A percentile compares a stretch with the other conserved stretches of the same genome.
Evolutionary conservation across 2,329 filamentous ascomycete species (phyloP).

Genomic region (Xylariaceae sp.): DNA sequence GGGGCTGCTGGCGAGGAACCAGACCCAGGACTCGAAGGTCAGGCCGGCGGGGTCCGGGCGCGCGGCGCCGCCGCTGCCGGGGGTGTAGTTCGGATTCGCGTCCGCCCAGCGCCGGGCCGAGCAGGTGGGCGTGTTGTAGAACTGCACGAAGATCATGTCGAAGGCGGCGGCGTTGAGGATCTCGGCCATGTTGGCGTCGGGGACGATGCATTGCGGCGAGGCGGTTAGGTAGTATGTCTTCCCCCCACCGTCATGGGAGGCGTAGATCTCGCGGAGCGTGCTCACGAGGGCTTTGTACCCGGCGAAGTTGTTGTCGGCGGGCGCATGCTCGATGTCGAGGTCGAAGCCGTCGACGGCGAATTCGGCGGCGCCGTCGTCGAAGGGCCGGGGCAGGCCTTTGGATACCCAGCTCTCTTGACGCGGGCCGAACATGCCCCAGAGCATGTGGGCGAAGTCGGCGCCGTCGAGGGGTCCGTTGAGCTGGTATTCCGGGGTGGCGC

Average conservation of each 20-base stretch:
- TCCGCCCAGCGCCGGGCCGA: conserved; percentile 26
- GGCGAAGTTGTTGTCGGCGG: conserved; percentile 23
- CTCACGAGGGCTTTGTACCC: conserved; percentile 28
- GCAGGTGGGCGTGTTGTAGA: conserved; percentile 43
- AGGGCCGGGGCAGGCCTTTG: conserved; percentile 24
- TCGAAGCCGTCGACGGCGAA: conserved; percentile 31
- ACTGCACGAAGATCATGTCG: conserved; percentile 43
- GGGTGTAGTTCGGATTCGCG: conserved; percentile 27
- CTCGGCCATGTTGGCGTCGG: conserved; percentile 29
- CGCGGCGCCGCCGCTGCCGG: conserved; percentile 11
- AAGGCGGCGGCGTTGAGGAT: conserved; percentile 27
- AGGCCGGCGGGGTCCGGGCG: conserved; percentile 26
- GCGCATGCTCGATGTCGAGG: conserved; percentile 30
- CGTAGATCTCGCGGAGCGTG: conserved; percentile 23
- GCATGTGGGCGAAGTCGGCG: conserved; percentile 30
- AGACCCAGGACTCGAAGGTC: conserved; percentile 41
- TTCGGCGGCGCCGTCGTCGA: conserved; percentile 23
- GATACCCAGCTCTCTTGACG: conserved; percentile 28
- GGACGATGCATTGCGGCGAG: conserved; percentile 42
- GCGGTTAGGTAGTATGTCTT: conserved; percentile 35
- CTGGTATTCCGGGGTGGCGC: conserved; percentile 32
- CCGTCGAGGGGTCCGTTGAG: conserved; percentile 34
- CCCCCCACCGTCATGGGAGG: conserved; percentile 2
- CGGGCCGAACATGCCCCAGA: conserved; percentile 39
- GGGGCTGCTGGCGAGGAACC: conserved; percentile 30